Conservation (phyloP, 2,329 filamentous ascomycete genomes). For the Aspergillus calidoustus region DNA sequence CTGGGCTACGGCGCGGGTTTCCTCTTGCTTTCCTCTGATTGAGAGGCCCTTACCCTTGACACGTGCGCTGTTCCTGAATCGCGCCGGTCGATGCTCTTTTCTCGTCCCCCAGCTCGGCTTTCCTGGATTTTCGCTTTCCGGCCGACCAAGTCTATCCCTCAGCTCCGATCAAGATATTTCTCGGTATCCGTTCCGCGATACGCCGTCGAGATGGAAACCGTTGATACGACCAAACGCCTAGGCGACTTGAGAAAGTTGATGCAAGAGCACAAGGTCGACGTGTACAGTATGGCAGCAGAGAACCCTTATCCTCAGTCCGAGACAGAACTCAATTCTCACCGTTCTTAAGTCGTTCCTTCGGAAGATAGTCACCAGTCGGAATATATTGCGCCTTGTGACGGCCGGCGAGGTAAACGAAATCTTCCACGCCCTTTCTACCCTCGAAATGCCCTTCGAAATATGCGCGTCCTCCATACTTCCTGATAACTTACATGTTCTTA, state of each 20-base stretch:
- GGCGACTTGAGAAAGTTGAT: conserved; percentile 80
- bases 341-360: conserved; percentile 78
- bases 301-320: conserved; percentile 8
- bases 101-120: conserved; percentile 34
- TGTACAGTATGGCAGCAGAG: conserved; percentile 72
- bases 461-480: conserved; percentile 12
- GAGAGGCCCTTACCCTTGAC: not conserved
- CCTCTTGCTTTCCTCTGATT: not conserved
- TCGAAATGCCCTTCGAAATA: not conserved
- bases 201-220: conserved; percentile 70
- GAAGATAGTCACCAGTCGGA: conserved; percentile 98
- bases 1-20: not conserved
- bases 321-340: conserved; percentile 39
- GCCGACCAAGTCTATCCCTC: conserved; percentile 30
- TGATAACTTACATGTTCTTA: conserved; percentile 22
- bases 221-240: conserved; percentile 79
- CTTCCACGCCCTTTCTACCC: conserved; percentile 10
- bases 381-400: conserved; percentile 97
- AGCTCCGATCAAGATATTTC: conserved; percentile 41
- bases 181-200: conserved; percentile 42
- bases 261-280: conserved; percentile 82
- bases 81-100: conserved; percentile 41
- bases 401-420: conserved; percentile 69
- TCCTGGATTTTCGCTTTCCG: conserved; percentile 35
- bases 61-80: not conserved